Base-by-base conservation (phyloP, 1,284 basidiomycete genomes). In the Erythrobasidium hasegawianum region DNA sequence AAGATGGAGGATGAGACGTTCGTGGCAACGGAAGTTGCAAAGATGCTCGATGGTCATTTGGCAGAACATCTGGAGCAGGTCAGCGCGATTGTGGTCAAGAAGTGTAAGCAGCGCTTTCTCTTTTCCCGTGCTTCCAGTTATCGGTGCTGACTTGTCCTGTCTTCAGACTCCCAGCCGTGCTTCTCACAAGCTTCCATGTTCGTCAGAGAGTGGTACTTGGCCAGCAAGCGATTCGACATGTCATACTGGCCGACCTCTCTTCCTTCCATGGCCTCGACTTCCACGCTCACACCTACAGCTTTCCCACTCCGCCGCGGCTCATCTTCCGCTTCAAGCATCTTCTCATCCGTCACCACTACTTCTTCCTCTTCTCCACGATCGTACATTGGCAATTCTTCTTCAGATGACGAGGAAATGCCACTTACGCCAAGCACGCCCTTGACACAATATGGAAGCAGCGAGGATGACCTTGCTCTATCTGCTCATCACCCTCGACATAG, bases 51-150 rank as follows among this genome's bases (percentile, higher is more conserved):
- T 80, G 84, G 81, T 68, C 86, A 89, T 71, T 83, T 98, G 71
- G 84, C 87, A 40, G 88, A 88, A 75, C 86, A 89, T 75, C 85
- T 94, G 78, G 87, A 91, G 74, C 86, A 89, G 71, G 83, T 98
- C 41, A 97, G 94, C 16, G 87, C 94, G 77, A 93, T 90, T 41
- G 81, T 98, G 74, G 85, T 97, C 77, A 93, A 95, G 82, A 98
- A 99, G 70, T 65, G 62, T 65, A 47, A 65, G 62, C 29, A 2
- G 14, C 16, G n/a, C 5, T 27, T 52, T 29, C 16, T 53, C 20
- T 38, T 1, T 27, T 14, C 16, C 13, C 9, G 26, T 18, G 7
- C 11, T 7, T 1, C 18, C 7, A n/a, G 43, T 7, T 60, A 26
- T 22, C 43, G 27, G 52, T 27, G 4, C 45, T n/a, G 27, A 18